Evolutionary conservation across 768 basidiomycete genomes (phyloP).

Genomic region (Collybia sordida): DNA sequence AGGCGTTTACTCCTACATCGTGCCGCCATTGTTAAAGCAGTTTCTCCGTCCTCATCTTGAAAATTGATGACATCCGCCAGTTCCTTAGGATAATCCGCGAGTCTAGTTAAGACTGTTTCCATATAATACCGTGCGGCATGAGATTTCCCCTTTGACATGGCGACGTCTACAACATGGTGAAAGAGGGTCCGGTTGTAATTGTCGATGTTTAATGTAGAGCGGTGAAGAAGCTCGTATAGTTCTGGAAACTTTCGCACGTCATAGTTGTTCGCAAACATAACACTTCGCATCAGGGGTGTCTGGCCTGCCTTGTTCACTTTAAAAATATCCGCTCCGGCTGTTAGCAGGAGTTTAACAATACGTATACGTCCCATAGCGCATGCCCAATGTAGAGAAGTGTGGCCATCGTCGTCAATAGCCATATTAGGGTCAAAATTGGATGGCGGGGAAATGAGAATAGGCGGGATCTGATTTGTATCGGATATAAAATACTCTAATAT

Average conservation of each 20-base stretch:
- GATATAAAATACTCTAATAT: conserved; percentile 99
- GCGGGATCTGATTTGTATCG: conserved; percentile 89
- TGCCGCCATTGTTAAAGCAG: conserved; percentile 94
- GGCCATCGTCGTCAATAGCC: conserved; percentile 97
- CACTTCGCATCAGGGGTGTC: conserved; percentile 96
- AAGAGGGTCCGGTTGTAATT: conserved; percentile 96
- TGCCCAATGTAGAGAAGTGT: conserved; percentile 97
- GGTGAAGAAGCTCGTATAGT: conserved; percentile 92
- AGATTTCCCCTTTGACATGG: conserved; percentile 96
- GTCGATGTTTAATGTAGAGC: conserved; percentile 99
- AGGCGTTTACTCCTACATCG: conserved; percentile 93
- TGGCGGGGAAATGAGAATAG: conserved; percentile 84
- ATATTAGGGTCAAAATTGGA: conserved; percentile 93
- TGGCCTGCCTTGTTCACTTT: conserved; percentile 96
- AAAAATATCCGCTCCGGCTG: conserved; percentile 95
- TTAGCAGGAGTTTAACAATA: conserved; percentile 90
- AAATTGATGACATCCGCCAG: conserved; percentile 98
- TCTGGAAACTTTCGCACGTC: conserved; percentile 99
- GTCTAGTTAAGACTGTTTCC: conserved; percentile 88
- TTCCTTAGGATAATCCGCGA: conserved; percentile 93
- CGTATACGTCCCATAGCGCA: conserved; percentile 98
- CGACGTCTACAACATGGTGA: conserved; percentile 96
- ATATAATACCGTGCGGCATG: conserved; percentile 99
- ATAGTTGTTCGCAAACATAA: conserved; percentile 99
- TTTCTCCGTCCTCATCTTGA: conserved; percentile 98